Conservation (phyloP, 371 early-diverging fungal genomes). For the Basidiobolus meristosporus region DNA sequence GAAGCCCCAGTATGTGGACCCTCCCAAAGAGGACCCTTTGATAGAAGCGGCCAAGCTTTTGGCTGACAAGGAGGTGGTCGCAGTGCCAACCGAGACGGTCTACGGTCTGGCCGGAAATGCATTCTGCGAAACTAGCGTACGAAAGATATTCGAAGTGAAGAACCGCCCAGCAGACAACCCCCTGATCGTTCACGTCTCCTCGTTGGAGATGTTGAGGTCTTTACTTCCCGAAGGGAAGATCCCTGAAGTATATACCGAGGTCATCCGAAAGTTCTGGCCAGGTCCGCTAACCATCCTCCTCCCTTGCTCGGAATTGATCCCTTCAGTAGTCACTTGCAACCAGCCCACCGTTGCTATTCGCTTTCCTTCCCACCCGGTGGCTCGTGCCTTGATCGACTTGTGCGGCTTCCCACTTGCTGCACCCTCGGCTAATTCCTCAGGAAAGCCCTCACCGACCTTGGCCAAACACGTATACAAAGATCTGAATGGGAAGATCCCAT, state of each 20-base stretch:
- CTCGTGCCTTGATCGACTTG: constrained; percentile 71
- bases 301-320: constrained; percentile 50
- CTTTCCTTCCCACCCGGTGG: constrained; percentile 84
- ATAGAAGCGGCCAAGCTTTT: too few relatives aligned
- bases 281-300: constrained; percentile 95
- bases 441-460: constrained; percentile 89
- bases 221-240: too few relatives aligned
- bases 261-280: too few relatives aligned
- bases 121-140: constrained; percentile 42
- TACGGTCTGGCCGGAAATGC: constrained; percentile 97
- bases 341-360: constrained; percentile 86
- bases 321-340: constrained; percentile 65
- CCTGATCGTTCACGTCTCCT: constrained; percentile 93
- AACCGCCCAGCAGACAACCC: constrained; percentile 97
- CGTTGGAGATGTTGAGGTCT: constrained; percentile 76
- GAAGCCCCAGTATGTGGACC: too few relatives aligned
- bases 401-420: constrained; percentile 93
- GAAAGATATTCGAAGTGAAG: constrained; percentile 81
- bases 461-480: constrained; percentile 87
- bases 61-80: too few relatives aligned
- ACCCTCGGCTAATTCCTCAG: constrained; percentile 97
- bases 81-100: constrained; percentile 99
- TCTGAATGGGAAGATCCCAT: constrained; percentile 59
- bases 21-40: too few relatives aligned
- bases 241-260: too few relatives aligned